Evolutionary conservation across 2,329 filamentous ascomycete genomes (phyloP), one percentile per base, ranked within the genome.

Genomic region (Corniculantispora saksenae): DNA sequence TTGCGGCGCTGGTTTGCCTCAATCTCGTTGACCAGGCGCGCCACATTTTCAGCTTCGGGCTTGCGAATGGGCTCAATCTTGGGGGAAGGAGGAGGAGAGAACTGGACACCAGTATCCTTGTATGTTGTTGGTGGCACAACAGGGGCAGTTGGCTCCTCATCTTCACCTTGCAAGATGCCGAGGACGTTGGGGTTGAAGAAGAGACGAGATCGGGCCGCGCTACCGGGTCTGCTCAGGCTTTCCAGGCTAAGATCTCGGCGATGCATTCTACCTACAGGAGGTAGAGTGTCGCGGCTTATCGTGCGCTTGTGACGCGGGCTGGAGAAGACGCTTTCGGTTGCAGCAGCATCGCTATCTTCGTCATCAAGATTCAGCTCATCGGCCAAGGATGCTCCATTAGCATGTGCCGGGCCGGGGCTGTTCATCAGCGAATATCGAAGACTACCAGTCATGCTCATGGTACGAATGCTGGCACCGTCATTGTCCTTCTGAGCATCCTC

Each of bases 301-400:
- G 80, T 86, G 32, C 86, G 82, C 43, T 76, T 77, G 69, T 87
- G 86, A 21, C 78, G 77, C 55, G 77, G 73, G 38, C 80, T 77
- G 9, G 87, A 89, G 57, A 88, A 71, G 19, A 83, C 81, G 67
- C 86, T 90, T 64, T 89, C 85, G 45, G 88, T 86, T 1, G 89
- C 89, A 58, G 92, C 90, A 53, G 89, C 85, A 68, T 94, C 89
- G 43, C 91, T 90, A 67, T 94, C 92, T 64, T 94, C 92, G 65
- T 94, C 91, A 65, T 94, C 92, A 67, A 97, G 91, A 67, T 92
- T 89, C 63, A 99, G 84, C 78, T 99, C 95, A 71, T 98, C 94
- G 0, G 95, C 95, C 48, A 99, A 83, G 67, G 91, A 97, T 66
- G 93, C 78, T 1, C 90, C 91, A 70, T 87, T 88, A 4, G 80